Conservation (phyloP, 805 yeast species). For the Maudiozyma bulderi region DNA sequence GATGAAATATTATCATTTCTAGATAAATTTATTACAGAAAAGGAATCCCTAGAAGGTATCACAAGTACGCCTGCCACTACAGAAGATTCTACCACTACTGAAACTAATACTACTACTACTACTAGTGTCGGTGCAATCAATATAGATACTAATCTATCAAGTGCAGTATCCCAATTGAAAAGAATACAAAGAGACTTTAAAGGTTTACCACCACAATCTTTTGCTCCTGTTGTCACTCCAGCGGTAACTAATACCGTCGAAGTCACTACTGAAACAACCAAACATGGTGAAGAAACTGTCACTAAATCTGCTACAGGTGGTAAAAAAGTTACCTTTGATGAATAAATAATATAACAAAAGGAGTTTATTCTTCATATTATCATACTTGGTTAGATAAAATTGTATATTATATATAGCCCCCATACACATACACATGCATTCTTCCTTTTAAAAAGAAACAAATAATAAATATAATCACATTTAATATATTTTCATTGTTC, state of each 20-base stretch:
- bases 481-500: no score
- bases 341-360: slow-evolving; percentile 3
- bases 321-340: slow-evolving; percentile 21
- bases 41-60: slow-evolving; percentile 12
- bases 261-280: slow-evolving; percentile 1
- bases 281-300: slow-evolving; percentile 6
- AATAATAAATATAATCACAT: no score
- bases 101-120: neutral
- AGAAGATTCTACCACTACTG: neutral
- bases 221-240: neutral
- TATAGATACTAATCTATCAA: slow-evolving; percentile 22
- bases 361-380: no score
- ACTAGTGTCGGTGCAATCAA: slow-evolving; percentile 7
- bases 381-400: no score
- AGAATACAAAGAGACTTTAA: slow-evolving; percentile 70
- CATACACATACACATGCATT: no score
- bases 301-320: slow-evolving; percentile 23
- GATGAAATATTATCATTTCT: slow-evolving; percentile 22
- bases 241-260: neutral
- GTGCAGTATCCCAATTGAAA: slow-evolving; percentile 46
- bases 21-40: slow-evolving; percentile 20
- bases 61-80: neutral
- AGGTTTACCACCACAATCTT: slow-evolving; percentile 59
- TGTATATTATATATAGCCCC: no score
- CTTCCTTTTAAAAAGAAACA: no score